These are phyloP conservation scores for Trichomonas gallinae DNA, from an alignment of 208 protist genomes.

Conservation along the genomic window DNA sequence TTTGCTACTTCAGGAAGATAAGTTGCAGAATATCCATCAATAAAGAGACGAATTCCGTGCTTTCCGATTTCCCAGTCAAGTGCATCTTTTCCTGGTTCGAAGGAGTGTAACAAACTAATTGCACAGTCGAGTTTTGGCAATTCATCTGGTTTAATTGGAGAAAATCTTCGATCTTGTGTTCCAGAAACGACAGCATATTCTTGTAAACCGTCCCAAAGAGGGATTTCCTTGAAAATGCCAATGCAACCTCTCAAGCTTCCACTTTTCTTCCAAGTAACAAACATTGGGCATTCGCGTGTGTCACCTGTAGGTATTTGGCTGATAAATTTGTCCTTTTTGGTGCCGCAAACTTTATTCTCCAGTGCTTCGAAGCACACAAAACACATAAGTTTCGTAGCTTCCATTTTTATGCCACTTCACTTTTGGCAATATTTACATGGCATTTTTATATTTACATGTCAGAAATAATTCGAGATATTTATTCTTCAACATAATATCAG, in stretches of 20 bases:
- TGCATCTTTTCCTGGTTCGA: neutral
- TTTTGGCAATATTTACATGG: neutral
- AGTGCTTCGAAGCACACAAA: neutral
- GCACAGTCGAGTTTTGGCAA: neutral
- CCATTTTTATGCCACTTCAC: neutral
- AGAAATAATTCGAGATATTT: no score
- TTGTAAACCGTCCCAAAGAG: neutral
- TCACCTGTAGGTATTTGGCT: no score
- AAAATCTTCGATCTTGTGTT: neutral
- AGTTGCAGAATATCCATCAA: neutral
- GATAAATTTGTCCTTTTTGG: neutral
- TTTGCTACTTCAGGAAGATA: neutral
- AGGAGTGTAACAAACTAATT: neutral
- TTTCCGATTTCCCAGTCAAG: neutral
- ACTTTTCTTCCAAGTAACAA: slow-evolving; percentile 12
- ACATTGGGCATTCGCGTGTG: neutral
- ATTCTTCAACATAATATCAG: no score
- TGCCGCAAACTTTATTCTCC: neutral
- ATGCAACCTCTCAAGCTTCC: neutral
- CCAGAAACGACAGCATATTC: neutral
- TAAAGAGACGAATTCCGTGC: slow-evolving; percentile 16
- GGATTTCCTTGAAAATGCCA: neutral
- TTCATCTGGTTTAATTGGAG: neutral
- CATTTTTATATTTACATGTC: neutral
- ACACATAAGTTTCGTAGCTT: neutral